Conservation (phyloP, 345 rosid genomes). For the Populus pruinosa region DNA sequence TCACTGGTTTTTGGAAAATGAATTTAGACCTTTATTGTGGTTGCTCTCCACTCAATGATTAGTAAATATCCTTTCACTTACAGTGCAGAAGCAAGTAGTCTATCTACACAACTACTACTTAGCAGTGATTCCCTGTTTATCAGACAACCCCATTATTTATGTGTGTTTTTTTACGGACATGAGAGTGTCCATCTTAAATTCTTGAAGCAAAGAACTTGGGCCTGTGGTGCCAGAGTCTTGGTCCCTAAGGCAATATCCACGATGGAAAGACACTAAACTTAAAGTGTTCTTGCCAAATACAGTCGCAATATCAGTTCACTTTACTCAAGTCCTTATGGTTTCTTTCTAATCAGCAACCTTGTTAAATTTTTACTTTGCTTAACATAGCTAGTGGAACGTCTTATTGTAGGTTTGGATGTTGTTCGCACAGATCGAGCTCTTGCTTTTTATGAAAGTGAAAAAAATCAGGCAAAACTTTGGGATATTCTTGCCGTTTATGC, state of each 20-base stretch:
- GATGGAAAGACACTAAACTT: not conserved
- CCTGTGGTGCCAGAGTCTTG: not conserved
- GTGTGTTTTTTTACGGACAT: not conserved
- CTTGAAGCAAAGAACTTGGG: not conserved
- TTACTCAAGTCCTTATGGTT: not conserved
- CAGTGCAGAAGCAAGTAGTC: not conserved
- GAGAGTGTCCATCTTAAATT: not conserved
- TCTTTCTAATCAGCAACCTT: not conserved
- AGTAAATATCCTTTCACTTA: not conserved
- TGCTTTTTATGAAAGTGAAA: slow-evolving; percentile 64
- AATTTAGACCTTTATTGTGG: not conserved
- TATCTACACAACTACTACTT: not conserved
- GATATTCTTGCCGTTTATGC: slow-evolving; percentile 80
- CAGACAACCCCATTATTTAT: not conserved
- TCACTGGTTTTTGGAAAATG: not conserved
- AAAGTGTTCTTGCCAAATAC: not conserved
- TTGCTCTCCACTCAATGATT: not conserved
- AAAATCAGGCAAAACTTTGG: slow-evolving; percentile 80
- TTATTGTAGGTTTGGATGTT: slow-evolving; percentile 82
- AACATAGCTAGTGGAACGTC: slow-evolving; percentile 14
- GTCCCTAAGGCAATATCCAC: not conserved
- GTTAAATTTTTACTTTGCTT: slow-evolving; percentile 3
- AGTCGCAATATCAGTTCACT: not conserved
- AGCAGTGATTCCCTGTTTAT: not conserved
- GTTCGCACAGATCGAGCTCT: slow-evolving; percentile 84